These are phyloP conservation scores for Lanmaoa rubissima DNA, from an alignment of 768 basidiomycete species.

Conservation along the genomic window DNA sequence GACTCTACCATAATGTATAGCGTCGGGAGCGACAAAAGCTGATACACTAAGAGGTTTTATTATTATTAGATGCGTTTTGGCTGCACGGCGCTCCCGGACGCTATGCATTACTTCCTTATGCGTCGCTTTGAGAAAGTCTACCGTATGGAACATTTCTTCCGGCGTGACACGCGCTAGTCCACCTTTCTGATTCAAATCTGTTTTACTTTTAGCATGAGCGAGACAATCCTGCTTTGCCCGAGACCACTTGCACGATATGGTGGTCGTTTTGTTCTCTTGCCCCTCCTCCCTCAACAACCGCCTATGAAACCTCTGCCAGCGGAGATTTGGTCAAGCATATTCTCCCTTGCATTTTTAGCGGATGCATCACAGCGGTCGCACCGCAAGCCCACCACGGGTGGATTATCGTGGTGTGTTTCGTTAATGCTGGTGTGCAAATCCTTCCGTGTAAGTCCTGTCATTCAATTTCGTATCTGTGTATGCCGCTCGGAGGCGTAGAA, in stretches of 20 bases:
- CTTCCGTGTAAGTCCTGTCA: slow-evolving; percentile 36
- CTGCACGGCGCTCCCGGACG: too few relatives aligned
- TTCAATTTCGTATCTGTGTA: neutral
- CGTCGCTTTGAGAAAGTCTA: too few relatives aligned
- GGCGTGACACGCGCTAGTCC: neutral
- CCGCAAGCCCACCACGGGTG: slow-evolving; percentile 3
- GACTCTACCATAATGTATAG: too few relatives aligned
- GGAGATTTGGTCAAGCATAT: slow-evolving; percentile 70
- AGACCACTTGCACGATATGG: slow-evolving; percentile 61
- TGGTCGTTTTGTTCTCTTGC: slow-evolving; percentile 63
- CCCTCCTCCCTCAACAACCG: slow-evolving; percentile 58
- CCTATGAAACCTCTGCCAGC: slow-evolving; percentile 56
- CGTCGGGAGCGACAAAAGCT: too few relatives aligned
- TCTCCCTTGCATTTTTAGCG: slow-evolving; percentile 36
- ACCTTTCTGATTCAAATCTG: neutral
- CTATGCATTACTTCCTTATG: too few relatives aligned
- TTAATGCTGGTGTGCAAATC: slow-evolving; percentile 40
- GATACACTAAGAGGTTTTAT: too few relatives aligned
- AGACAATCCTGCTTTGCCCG: slow-evolving; percentile 56
- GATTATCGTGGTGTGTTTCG: slow-evolving; percentile 22
- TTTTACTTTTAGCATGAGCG: slow-evolving; percentile 28
- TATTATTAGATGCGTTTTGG: too few relatives aligned
- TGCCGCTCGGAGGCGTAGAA: slow-evolving; percentile 3
- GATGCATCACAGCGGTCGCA: slow-evolving; percentile 7
- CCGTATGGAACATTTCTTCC: neutral